Percentiles rank a stretch among this genome's conserved stretches.
Conservation (phyloP, 164 flowering plant species). For the Chloranthus sessilifolius region DNA sequence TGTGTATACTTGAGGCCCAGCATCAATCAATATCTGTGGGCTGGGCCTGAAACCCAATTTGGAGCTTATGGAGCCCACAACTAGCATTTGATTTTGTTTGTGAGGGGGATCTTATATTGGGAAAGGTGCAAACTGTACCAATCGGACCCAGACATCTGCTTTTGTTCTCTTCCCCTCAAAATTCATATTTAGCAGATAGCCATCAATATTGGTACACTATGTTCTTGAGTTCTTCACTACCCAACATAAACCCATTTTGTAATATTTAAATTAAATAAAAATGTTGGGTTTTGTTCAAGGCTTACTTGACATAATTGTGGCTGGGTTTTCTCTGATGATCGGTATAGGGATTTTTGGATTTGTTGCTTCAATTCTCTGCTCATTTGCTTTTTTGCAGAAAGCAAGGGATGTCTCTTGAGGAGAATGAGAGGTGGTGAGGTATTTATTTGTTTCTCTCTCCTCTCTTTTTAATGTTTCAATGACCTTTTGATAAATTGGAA, state of each 20-base stretch:
- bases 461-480: neutral
- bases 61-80: too few species aligned
- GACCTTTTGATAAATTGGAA: neutral
- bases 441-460: neutral
- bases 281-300: slow-evolving; percentile 43
- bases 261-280: neutral
- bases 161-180: too few species aligned
- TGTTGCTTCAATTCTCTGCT: slow-evolving; percentile 74
- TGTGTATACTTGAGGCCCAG: too few species aligned
- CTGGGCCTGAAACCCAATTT: too few species aligned
- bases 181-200: too few species aligned
- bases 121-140: too few species aligned
- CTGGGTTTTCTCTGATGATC: slow-evolving; percentile 68
- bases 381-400: slow-evolving; percentile 72
- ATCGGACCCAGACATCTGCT: too few species aligned
- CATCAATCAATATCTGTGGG: too few species aligned
- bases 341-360: slow-evolving; percentile 71
- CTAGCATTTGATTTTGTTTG: too few species aligned
- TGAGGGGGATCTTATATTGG: too few species aligned
- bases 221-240: neutral
- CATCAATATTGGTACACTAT: too few species aligned
- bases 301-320: slow-evolving; percentile 56
- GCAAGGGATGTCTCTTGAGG: slow-evolving; percentile 47
- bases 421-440: neutral
- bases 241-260: neutral